Evolutionary conservation across 768 basidiomycete genomes (phyloP).

Genomic region (Agrocybe pediades): DNA sequence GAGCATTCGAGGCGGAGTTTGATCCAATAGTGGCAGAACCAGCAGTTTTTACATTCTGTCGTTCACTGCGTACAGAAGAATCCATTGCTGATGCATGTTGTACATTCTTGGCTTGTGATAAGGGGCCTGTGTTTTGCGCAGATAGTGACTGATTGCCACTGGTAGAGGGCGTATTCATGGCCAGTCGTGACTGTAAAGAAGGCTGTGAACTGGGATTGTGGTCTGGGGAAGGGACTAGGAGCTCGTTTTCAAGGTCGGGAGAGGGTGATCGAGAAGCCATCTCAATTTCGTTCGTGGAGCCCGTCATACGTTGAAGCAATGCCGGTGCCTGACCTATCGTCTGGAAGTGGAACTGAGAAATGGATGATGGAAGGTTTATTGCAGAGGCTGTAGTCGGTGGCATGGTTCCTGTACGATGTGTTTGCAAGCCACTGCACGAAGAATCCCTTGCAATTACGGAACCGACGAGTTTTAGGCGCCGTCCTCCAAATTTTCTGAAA

Average conservation of each 20-base stretch:
- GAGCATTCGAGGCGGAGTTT: too few species aligned
- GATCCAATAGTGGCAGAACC: too few species aligned
- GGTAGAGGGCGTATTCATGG: neutral
- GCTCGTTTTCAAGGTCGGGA: conserved; percentile 3
- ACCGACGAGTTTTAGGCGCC: neutral
- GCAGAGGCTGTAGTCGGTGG: neutral
- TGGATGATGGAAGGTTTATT: conserved; percentile 25
- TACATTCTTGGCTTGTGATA: neutral
- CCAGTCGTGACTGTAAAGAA: conserved; percentile 13
- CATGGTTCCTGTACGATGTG: neutral
- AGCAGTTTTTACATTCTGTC: too few species aligned
- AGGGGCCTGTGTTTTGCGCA: neutral
- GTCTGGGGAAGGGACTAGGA: conserved; percentile 1
- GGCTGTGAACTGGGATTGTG: conserved; percentile 1
- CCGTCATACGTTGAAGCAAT: conserved; percentile 52
- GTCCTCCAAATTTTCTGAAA: too few species aligned
- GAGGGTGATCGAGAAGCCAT: conserved; percentile 6
- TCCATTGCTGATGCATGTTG: neutral
- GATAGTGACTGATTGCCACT: neutral
- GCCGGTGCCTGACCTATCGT: conserved; percentile 56
- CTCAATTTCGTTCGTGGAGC: conserved; percentile 25
- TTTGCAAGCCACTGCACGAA: neutral
- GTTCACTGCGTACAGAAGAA: too few species aligned
- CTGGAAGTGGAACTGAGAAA: conserved; percentile 48
- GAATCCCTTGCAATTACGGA: neutral